Conservation (phyloP, 1,284 basidiomycete species). For the Ganoderma sinense region DNA sequence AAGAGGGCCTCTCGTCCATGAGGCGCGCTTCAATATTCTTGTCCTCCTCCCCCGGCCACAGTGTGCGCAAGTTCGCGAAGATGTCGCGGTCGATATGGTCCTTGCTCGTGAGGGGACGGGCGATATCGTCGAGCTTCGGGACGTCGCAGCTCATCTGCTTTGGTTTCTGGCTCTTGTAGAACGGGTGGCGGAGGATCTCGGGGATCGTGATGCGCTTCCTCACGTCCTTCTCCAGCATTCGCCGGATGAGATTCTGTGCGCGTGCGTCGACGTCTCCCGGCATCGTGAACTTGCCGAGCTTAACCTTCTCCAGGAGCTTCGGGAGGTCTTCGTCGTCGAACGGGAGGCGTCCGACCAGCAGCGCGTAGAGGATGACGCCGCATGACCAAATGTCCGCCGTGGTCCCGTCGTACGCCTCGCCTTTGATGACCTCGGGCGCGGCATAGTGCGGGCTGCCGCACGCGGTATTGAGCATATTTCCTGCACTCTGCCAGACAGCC, state of each 20-base stretch:
- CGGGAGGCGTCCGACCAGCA: conserved; percentile 91
- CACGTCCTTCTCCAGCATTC: conserved; percentile 91
- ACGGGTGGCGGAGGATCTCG: conserved; percentile 89
- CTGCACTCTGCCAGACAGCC: conserved; percentile 89
- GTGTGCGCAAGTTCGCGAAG: conserved; percentile 87
- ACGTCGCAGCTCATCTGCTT: conserved; percentile 58
- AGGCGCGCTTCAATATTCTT: conserved; percentile 77
- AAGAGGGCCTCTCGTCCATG: conserved; percentile 71
- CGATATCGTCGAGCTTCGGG: conserved; percentile 75
- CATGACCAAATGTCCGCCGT: conserved; percentile 98
- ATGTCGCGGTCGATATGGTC: conserved; percentile 89
- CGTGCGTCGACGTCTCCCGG: conserved; percentile 79
- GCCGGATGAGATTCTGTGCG: conserved; percentile 84
- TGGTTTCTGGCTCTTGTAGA: conserved; percentile 78
- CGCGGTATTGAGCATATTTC: conserved; percentile 83
- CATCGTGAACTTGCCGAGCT: conserved; percentile 84
- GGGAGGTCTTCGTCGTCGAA: conserved; percentile 92
- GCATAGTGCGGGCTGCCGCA: conserved; percentile 99
- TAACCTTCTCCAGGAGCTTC: conserved; percentile 85
- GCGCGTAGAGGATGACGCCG: conserved; percentile 94
- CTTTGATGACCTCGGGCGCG: conserved; percentile 93
- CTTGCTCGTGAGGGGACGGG: conserved; percentile 65
- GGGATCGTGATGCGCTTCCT: conserved; percentile 87
- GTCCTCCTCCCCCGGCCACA: conserved; percentile 86
- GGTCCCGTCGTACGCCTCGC: conserved; percentile 88